Base-by-base conservation (phyloP, 1,139 yeast genomes). In the Pichia sp. region DNA sequence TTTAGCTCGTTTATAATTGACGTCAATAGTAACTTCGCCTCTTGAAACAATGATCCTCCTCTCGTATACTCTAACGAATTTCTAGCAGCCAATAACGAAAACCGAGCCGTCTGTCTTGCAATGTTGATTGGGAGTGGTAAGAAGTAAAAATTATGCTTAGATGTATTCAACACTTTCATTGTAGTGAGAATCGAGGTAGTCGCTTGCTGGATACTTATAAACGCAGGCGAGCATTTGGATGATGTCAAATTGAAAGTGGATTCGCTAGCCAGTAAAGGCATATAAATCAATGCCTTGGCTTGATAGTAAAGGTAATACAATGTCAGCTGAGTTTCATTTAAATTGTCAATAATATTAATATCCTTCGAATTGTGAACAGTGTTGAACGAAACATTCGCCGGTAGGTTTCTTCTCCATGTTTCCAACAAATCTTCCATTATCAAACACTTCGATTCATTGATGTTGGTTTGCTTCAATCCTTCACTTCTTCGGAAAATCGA, bases 1-100 rank as follows among this genome's bases (percentile, higher is more conserved):
- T 74, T 79, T 55, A 85, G 69, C 50, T 77, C 78, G 20, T 73
- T 70, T 2, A 84, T 70, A 3, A 84, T 75, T 45, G 74, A 78
- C 34, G 75, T 68, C 41, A 86, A 69, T 49, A 85, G 70, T 41
- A 72, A 75, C 60, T 84, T 85, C 67, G 85, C 83, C 51, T 85
- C 89, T 65, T 81, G 86, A 63, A 85, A 83, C 55, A 90, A 71
- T 0, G 93, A 85, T 0, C 97, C 96, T 30, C 93, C 91, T 65
- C 88, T 83, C 2, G 90, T 84, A 66, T 88, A 89, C 61, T 89
- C 96, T 56, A 90, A 74, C 0, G 90, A 81, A 9, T 95, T 92
- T 60, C 84, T 84, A 1, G 95, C 88, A 20, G 88, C 87, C 54
- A 89, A 68, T 17, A 89, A 73, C 0, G 91, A 78, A 59, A 85